Base-by-base conservation (phyloP, 805 yeast genomes). In the Hanseniaspora guilliermondii region DNA sequence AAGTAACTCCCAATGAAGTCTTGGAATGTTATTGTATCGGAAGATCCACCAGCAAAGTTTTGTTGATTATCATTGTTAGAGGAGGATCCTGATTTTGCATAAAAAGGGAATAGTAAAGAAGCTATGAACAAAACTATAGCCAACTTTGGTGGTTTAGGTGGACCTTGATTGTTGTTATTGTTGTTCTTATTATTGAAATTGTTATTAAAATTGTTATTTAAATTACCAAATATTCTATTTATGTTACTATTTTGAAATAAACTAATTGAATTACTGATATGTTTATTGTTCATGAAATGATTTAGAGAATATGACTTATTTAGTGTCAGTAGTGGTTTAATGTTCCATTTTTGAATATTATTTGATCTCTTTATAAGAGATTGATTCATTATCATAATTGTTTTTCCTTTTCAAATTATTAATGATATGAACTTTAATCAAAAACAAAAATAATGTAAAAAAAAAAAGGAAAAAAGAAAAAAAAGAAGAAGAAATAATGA, bases 1-100 rank as follows among this genome's bases (percentile, higher is more conserved):
- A 52, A 19, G 30, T 52, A 52, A n/a, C 82, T 78, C n/a, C 82
- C 74, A 65, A 84, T 83, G 73, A 89, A 88, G 63, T 87, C 95
- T 70, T 87, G 95, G 73, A 82, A 83, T 1, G 89, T 75, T 47
- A 78, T 62, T 9, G 65, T 64, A 5, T 64, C 60, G 17, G 58
- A 56, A 22, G 65, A 67, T 5, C 60, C 59, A 32, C 48, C 48
- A 16, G 57, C 30, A 2, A 60, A 38, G 5, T 58, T 52, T 12
- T 61, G 56, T 19, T 58, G 57, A 24, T 62, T 62, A 7, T 56
- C 59, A 8, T 40, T 60, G 58, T 17, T 64, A 56, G 37, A 9
- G 2, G 41, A 38, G 9, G 27, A 6, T 7, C 63, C 52, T 11
- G 64, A 53, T 16, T 62, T 57, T 25, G 63, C 50, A 14, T 60